Base-by-base conservation (phyloP, 257 asterid species). In the Striga asiatica region DNA sequence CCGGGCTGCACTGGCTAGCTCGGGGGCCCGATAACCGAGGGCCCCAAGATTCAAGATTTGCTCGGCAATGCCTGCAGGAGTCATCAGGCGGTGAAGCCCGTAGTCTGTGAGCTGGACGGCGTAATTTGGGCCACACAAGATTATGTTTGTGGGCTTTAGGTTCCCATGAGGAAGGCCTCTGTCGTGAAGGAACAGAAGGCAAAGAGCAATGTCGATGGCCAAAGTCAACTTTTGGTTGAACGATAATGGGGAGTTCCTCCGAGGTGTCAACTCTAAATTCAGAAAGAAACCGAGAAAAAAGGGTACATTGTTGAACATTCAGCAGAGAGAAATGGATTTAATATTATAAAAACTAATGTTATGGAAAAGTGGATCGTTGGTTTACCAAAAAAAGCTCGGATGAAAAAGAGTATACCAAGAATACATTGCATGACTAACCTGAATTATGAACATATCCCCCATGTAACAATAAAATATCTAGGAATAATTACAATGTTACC, bases 21-120 rank as follows among this genome's bases (percentile, higher is more conserved):
- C 98, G 0, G 97, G 94, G 56, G 98, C 94, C 1, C 95, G 83
- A 68, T 88, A 88, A 23, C 95, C 97, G 8, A 87, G 86, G 12
- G 98, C 97, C 51, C 97, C 95, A 3, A 87, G 81, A 71, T 82
- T 88, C 45, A 88, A 72, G 59, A 88, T 79, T 76, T 92, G 97
- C 74, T 88, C 97, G 1, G 93, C 85, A 34, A 88, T 80, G 69
- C 97, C 98, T 1, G 81, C 69, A 2, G 88, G 84, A 9, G 95
- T 88, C 97, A 92, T 84, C 60, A 92, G 81, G 51, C 97, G 94
- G 39, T 92, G 97, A 69, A 92, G 98, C 27, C 97, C 83, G 17
- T 84, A 92, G 56, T 92, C 98, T 4, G 97, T 77, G 14, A 92
- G 71, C 3, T 71, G 74, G 51, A 75, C 93, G 14, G 25, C 66